Base-by-base conservation (phyloP, 805 yeast species). In the Millerozyma acaciae region DNA sequence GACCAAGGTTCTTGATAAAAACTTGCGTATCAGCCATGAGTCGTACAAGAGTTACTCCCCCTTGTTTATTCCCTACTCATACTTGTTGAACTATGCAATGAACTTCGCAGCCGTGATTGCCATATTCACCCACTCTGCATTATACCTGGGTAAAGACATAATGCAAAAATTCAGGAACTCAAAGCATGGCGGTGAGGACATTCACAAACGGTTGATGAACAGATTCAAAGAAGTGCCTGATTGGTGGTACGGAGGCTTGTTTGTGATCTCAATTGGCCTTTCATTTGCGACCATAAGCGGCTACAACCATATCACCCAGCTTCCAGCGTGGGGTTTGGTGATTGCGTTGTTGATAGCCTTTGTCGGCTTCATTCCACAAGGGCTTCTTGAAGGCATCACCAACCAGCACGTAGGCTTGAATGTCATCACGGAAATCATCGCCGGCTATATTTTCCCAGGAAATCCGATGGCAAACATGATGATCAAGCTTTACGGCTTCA, bases 101-200 rank as follows among this genome's bases (percentile, higher is more conserved):
- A 45, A 65, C 61, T 55, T 70, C 58, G 88, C 85, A 2, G 71
- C 85, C 5, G 73, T 80, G 34, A 63, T 76, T 19, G 76, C 84
- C 4, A 73, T 80, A 5, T 60, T 83, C 35, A 23, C 26, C 7
- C 26, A 23, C 13, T n/a, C 26, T 7, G 26, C 26, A 7, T 58
- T 79, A 17, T 80, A 74, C 60, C 81, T 78, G 47, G 74, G 80
- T 33, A 60, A 53, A 28, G 78, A 77, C 39, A 69, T 81, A 32
- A 24, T 53, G 13, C 32, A 44, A 12, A 65, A 61, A 45, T n/a
- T 65, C 16, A 41, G 38, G 33, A 38, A 48, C 26, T 40, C 43
- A 2, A 38, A 38, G 5, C 43, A 35, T 35, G 28, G 38, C 34
- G 26, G 44, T 30, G 37, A 48, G 38, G 51, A 52, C 50, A 71